Evolutionary conservation across 345 rosid genomes (phyloP).

Genomic region (Populus simonii): DNA sequence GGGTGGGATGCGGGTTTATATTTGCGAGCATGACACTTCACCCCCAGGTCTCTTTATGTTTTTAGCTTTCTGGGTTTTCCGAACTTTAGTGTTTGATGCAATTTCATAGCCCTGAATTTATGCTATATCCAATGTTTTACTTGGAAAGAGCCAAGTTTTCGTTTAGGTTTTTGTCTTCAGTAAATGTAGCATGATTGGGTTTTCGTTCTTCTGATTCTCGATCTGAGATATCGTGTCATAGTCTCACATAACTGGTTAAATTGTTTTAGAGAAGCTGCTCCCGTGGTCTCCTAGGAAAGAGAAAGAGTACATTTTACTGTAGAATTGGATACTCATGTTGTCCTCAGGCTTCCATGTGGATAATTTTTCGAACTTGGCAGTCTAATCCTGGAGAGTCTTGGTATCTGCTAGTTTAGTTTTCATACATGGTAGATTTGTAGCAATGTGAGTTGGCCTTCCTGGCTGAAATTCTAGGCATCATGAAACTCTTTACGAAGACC

Average conservation of each 20-base stretch:
- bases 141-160: neutral
- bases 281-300: neutral
- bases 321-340: neutral
- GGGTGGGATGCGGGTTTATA: conserved; percentile 77
- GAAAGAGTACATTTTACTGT: neutral
- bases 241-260: neutral
- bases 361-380: too few relatives aligned
- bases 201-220: neutral
- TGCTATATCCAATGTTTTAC: neutral
- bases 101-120: neutral
- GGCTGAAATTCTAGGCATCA: neutral
- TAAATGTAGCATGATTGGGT: neutral
- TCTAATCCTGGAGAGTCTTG: neutral
- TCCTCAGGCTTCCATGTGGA: too few relatives aligned
- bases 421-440: neutral
- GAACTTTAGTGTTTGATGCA: neutral
- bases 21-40: conserved; percentile 77
- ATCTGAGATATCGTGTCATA: neutral
- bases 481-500: neutral
- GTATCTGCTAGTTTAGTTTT: neutral
- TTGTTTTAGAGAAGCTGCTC: neutral
- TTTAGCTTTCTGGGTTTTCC: neutral
- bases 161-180: neutral
- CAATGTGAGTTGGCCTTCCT: neutral
- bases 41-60: conserved; percentile 61